phyloP scores from a whole-genome alignment of 208 protist species.

The Wallacemonas sp. region DNA sequence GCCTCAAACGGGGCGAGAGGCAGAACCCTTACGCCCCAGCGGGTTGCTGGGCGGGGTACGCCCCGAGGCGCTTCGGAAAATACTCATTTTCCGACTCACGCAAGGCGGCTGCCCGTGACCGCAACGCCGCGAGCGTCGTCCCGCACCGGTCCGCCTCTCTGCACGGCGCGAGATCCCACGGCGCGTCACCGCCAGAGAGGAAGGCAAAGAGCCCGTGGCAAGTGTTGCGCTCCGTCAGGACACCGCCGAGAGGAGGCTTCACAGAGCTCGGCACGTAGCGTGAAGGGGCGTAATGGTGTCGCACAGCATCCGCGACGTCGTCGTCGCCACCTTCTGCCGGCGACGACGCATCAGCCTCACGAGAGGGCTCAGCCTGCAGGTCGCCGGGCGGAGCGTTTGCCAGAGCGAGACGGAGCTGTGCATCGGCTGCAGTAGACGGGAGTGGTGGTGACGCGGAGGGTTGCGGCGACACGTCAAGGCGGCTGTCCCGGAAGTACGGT shows the following conservation, averaged over 20 bases:
- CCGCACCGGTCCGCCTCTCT: no score
- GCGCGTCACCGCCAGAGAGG: constrained; percentile 14
- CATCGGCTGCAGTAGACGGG: background rate
- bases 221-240: constrained; percentile 76
- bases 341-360: background rate
- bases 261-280: constrained; percentile 33
- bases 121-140: background rate
- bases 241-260: constrained; percentile 55
- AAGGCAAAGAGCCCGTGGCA: constrained; percentile 71
- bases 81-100: background rate
- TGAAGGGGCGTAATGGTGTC: constrained; percentile 13
- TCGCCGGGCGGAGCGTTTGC: constrained; percentile 2
- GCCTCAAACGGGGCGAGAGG: no score
- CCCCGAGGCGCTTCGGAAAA: background rate
- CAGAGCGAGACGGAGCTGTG: background rate
- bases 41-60: no score
- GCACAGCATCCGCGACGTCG: background rate
- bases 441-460: constrained; percentile 2
- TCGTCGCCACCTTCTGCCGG: background rate
- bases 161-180: no score
- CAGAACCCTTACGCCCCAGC: no score
- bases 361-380: constrained; percentile 5
- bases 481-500: constrained; percentile 51
- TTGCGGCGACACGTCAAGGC: constrained; percentile 31
- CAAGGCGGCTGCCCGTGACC: background rate